A percentile compares a stretch with the other conserved stretches of the same genome.
Conservation (phyloP, 257 asterid species). For the Prunella vulgaris region DNA sequence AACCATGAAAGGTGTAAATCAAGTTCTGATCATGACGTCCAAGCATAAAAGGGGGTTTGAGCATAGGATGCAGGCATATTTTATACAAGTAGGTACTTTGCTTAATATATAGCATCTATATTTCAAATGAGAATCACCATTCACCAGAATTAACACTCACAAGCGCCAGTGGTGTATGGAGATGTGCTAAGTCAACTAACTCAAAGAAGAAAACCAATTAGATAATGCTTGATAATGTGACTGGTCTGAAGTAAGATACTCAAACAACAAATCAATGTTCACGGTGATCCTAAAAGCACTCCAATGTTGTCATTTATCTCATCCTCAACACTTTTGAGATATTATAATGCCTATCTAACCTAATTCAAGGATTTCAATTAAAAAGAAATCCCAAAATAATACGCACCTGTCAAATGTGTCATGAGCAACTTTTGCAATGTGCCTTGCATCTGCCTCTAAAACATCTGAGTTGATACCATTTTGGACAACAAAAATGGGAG, state of each 20-base stretch:
- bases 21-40: not conserved
- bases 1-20: not conserved
- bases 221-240: too few relatives aligned
- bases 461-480: constrained; percentile 33
- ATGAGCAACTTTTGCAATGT: constrained; percentile 46
- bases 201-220: not conserved
- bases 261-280: not conserved
- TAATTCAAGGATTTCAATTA: not conserved
- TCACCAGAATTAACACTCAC: not conserved
- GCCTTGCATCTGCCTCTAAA: constrained; percentile 56
- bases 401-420: constrained; percentile 56
- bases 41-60: not conserved
- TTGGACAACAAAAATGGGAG: constrained; percentile 6
- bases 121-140: constrained; percentile 2
- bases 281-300: not conserved
- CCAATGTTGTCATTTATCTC: not conserved
- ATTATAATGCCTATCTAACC: not conserved
- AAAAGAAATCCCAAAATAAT: not conserved
- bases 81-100: not conserved
- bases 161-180: not conserved
- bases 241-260: not conserved
- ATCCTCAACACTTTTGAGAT: not conserved
- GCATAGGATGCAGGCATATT: not conserved
- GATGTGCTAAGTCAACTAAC: not conserved
- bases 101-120: not conserved